Base-by-base conservation (phyloP, 2,329 filamentous ascomycete genomes). In the Fusarium sp. region DNA sequence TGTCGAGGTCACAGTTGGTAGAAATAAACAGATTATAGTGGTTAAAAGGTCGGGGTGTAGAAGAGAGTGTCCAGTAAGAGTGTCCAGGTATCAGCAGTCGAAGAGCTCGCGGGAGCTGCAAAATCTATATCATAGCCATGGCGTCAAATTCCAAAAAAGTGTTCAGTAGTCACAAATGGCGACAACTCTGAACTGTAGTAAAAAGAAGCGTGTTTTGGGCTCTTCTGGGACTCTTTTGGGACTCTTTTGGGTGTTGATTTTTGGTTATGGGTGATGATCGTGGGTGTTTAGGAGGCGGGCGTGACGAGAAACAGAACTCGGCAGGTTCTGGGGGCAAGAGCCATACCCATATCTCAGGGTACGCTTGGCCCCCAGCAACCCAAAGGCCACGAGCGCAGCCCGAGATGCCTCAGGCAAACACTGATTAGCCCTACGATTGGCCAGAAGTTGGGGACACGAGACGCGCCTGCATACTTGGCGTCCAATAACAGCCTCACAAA, bases 1-100 rank as follows among this genome's bases (percentile, higher is more conserved):
- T 88, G 63, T 71, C 71, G 72, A 73, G 65, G 77, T 88, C 85
- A 86, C 88, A 87, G 65, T 71, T 65, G 69, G 61, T 59, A 43
- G 63, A 61, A 61, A 51, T 43, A 33, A 36, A 42, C 48, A 53
- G 29, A 63, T 48, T 57, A 55, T 71, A 17, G 27, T 64, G 61
- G 46, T 51, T 21, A 17, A 56, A 58, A 39, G 29, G 58, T 47
- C 43, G 54, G 65, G 55, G 27, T 54, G 20, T 53, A 54, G 63
- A 60, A 60, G 57, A 54, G 48, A 59, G 49, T 58, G 48, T 70
- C 63, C 67, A 59, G 65, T 63, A 63, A 68, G 71, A 67, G 58
- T 55, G 68, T 51, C 66, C 71, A 60, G 67, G 45, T 52, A 63
- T 71, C 50, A 57, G 46, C 57, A 67, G 64, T 66, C 64, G 41